These are phyloP conservation scores for Heritiera fomes DNA, from an alignment of 345 rosid species.

Conservation along the genomic window DNA sequence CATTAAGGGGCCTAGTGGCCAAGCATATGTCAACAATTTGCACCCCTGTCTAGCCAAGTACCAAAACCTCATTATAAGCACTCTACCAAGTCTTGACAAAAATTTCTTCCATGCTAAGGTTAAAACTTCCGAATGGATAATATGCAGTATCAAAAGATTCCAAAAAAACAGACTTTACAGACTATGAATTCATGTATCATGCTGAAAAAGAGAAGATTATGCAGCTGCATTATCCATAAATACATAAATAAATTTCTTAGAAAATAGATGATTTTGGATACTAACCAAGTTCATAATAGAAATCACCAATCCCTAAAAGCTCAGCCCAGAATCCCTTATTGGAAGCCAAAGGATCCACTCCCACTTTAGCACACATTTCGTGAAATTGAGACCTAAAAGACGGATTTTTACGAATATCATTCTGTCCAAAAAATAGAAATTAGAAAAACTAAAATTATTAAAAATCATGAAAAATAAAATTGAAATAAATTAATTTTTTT, in stretches of 20 bases:
- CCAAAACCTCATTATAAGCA: slow-evolving; percentile 22
- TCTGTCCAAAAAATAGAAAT: slow-evolving; percentile 39
- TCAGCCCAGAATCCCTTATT: slow-evolving; percentile 97
- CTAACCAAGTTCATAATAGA: slow-evolving; percentile 91
- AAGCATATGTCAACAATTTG: slow-evolving; percentile 94
- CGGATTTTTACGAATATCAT: slow-evolving; percentile 71
- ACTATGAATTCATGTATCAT: slow-evolving; percentile 8
- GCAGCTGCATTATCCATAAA: not conserved
- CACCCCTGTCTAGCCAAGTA: slow-evolving; percentile 63
- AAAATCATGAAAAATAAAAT: not conserved
- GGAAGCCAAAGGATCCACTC: slow-evolving; percentile 94
- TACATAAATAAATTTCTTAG: not conserved
- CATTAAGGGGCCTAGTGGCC: slow-evolving; percentile 77
- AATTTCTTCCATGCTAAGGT: not conserved
- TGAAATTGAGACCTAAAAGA: slow-evolving; percentile 80
- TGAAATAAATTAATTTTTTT: not conserved
- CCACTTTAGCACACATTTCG: slow-evolving; percentile 88
- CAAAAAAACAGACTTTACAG: not conserved
- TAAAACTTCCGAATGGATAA: not conserved
- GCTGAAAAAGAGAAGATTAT: not conserved
- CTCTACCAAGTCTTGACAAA: not conserved
- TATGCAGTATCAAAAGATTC: not conserved
- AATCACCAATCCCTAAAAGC: slow-evolving; percentile 91
- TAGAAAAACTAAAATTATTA: not conserved
- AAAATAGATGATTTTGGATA: not conserved